phyloP scores from a whole-genome alignment of 1,284 basidiomycete genomes.

The Rhodotorula sp. region DNA sequence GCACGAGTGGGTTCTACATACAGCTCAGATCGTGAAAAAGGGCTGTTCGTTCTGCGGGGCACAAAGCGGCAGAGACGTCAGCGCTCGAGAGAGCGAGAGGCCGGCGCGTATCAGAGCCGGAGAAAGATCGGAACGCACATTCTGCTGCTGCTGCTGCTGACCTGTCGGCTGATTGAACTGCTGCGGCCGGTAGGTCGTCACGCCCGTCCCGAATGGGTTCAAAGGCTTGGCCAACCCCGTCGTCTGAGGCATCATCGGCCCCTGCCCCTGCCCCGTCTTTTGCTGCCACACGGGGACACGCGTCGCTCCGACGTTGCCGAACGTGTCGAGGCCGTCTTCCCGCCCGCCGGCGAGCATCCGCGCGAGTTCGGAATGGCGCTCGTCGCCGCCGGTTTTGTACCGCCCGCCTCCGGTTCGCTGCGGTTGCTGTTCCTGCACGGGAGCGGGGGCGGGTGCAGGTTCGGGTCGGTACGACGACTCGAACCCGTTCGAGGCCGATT shows the following conservation, averaged over 20 bases:
- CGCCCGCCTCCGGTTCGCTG: conserved; percentile 31
- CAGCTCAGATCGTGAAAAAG: conserved; percentile 38
- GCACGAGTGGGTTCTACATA: conserved; percentile 12
- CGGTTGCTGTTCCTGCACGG: conserved; percentile 40
- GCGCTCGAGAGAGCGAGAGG: background rate
- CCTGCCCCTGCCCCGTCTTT: conserved; percentile 22
- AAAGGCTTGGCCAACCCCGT: conserved; percentile 33
- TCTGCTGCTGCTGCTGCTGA: conserved; percentile 31
- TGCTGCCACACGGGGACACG: conserved; percentile 51
- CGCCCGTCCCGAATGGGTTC: conserved; percentile 29
- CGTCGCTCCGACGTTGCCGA: conserved; percentile 79
- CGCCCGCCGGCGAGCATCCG: conserved; percentile 63
- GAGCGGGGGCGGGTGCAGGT: conserved; percentile 33
- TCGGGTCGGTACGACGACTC: conserved; percentile 15
- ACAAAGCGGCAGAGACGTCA: background rate
- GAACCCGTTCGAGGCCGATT: conserved; percentile 22
- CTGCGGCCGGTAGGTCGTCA: conserved; percentile 21
- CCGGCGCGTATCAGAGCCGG: background rate
- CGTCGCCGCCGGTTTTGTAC: conserved; percentile 52
- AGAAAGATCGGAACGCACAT: conserved; percentile 3
- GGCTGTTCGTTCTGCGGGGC: conserved; percentile 21
- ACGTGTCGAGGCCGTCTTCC: conserved; percentile 88
- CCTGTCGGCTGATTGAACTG: conserved; percentile 35
- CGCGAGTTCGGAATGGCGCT: conserved; percentile 74
- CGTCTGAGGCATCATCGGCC: conserved; percentile 26